A percentile compares a stretch with the other conserved stretches of the same genome.
Conservation (phyloP, 2,329 filamentous ascomycete species). For the Monilinia fructicola region DNA sequence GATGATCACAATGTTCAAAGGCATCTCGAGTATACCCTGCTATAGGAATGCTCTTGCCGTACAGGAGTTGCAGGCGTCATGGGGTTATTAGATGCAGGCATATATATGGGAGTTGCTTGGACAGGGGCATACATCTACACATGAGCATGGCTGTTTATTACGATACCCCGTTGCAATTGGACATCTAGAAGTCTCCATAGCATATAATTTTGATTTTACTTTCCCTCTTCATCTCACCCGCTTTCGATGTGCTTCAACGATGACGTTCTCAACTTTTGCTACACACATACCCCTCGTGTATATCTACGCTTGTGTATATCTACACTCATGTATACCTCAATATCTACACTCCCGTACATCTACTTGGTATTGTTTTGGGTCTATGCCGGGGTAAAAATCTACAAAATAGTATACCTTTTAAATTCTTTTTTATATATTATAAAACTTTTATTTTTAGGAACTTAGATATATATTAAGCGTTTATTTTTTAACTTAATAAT, state of each 20-base stretch:
- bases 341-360: too few species aligned
- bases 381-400: too few species aligned
- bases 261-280: not conserved
- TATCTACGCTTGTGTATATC: too few species aligned
- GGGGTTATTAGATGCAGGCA: constrained; percentile 21
- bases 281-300: too few species aligned
- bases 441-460: too few species aligned
- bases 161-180: constrained; percentile 22
- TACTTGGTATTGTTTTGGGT: too few species aligned
- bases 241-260: not conserved
- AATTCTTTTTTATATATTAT: too few species aligned
- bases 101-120: constrained; percentile 21
- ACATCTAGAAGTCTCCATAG: constrained; percentile 21
- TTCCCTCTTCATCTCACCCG: constrained; percentile 4
- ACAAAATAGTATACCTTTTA: too few species aligned
- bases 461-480: too few species aligned
- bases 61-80: constrained; percentile 18
- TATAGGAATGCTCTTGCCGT: not conserved
- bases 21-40: constrained; percentile 3
- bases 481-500: too few species aligned
- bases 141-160: constrained; percentile 23
- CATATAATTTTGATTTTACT: constrained; percentile 14
- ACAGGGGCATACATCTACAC: constrained; percentile 21
- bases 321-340: too few species aligned
- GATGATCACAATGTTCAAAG: not conserved